Percentiles rank a stretch among this genome's conserved stretches.
phyloP scores from a whole-genome alignment of 805 yeast species.

The Lipomyces orientalis region DNA sequence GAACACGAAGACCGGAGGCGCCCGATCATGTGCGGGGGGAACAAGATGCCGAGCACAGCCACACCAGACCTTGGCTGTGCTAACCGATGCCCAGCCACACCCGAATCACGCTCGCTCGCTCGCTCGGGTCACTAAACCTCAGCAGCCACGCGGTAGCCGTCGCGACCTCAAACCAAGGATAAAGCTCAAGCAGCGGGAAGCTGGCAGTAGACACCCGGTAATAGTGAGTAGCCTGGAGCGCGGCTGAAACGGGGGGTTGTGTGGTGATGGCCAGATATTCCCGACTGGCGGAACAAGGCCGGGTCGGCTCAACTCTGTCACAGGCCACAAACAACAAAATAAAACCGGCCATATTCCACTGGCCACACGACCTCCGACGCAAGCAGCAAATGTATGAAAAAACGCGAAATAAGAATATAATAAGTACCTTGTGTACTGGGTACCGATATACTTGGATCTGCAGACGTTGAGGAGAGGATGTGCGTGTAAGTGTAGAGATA shows the following conservation, averaged over 20 bases:
- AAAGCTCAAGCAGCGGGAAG: not conserved
- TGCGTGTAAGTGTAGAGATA: not conserved
- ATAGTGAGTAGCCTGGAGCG: not conserved
- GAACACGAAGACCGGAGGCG: conserved; percentile 3
- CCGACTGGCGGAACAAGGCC: not conserved
- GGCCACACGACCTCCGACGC: not conserved
- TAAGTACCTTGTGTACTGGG: not conserved
- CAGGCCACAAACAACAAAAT: not conserved
- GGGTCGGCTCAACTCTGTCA: not conserved
- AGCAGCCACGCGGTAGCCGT: not conserved
- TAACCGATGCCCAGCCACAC: too few relatives aligned
- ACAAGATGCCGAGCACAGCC: not conserved
- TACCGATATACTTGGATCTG: not conserved
- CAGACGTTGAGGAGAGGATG: not conserved
- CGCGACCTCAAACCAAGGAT: not conserved
- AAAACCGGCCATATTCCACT: not conserved
- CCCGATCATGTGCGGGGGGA: too few relatives aligned
- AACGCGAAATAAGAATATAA: too few relatives aligned
- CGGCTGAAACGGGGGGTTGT: not conserved
- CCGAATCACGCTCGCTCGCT: too few relatives aligned
- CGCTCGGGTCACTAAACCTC: too few relatives aligned
- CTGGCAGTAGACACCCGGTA: not conserved
- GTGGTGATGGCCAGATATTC: not conserved
- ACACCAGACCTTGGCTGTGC: too few relatives aligned
- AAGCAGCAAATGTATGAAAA: not conserved